These are phyloP conservation scores for Lasiosphaeriaceae sp. DNA, from an alignment of 495 filamentous ascomycete genomes.

Conservation along the genomic window DNA sequence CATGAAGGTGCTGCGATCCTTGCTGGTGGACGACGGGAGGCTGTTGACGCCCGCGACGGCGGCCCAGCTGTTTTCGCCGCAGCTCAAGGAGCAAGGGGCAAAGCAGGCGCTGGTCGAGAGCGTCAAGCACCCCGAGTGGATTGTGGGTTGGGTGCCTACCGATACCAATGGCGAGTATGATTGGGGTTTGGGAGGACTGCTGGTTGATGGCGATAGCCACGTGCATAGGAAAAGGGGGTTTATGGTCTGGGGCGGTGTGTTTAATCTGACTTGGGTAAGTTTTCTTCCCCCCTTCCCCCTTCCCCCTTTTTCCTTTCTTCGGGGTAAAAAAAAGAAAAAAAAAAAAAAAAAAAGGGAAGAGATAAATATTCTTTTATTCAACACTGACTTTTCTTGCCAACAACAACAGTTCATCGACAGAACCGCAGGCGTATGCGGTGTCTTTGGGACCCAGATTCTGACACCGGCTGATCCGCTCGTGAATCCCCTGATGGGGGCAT, in stretches of 20 bases:
- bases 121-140: conserved; percentile 20
- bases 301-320: not conserved
- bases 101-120: conserved; percentile 15
- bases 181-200: conserved; percentile 29
- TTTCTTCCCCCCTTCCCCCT: not conserved
- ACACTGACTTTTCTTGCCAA: not conserved
- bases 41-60: conserved; percentile 24
- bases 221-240: conserved; percentile 25
- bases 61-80: conserved; percentile 26
- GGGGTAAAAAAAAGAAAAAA: too few relatives aligned
- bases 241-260: conserved; percentile 34
- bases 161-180: conserved; percentile 26
- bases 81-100: conserved; percentile 15
- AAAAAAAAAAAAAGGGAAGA: too few relatives aligned
- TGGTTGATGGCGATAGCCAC: conserved; percentile 21
- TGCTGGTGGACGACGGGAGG: conserved; percentile 29
- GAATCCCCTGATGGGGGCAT: conserved; percentile 23
- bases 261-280: conserved; percentile 32
- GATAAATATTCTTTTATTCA: not conserved
- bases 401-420: conserved; percentile 33
- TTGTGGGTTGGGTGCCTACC: conserved; percentile 19
- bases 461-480: conserved; percentile 23
- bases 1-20: conserved; percentile 22
- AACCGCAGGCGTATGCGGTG: conserved; percentile 26
- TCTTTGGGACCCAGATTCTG: conserved; percentile 30